Evolutionary conservation across 371 early-diverging fungal genomes (phyloP), one percentile per base, ranked within the genome.

Genomic region (Dinochytrium kinnereticum): DNA sequence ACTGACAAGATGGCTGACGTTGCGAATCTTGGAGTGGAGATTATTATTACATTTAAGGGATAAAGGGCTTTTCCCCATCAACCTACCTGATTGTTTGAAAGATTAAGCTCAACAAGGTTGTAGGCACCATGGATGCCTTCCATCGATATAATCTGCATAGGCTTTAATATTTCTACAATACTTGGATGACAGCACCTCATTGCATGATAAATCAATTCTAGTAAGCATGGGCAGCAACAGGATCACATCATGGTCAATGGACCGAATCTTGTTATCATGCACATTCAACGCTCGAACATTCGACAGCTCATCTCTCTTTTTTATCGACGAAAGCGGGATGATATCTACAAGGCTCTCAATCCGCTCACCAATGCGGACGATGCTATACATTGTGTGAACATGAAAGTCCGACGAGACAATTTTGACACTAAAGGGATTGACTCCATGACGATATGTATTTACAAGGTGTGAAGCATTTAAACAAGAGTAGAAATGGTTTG

Each of bases 1-100:
- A 30, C 37, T 26, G 19, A 57, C 38, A 57, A 86, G 72, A 31
- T 73, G 75, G n/a, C 73, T 71, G 19, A 85, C 64, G 1, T 44
- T 17, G 19, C 26, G 7, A 33, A 83, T 81, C 84, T 80, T 65
- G n/a, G n/a, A n/a, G n/a, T n/a, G n/a, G n/a, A 24, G 44, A 70
- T 31, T 10, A 44, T 10, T 28, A 55, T 55, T 10, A 10, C 21
- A 55, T 13, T 30, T 55, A 7, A 7, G 30, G 26, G 28, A 17
- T 10, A 24, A 30, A 17, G n/a, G n/a, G n/a, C n/a, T 44, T 5
- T 21, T 19, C 30, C 17, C 33, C 26, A 55, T 38, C 33, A 51
- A 0, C 61, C 10, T 44, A 84, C 84, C 75, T 75, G 76, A 64
- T 84, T 84, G 55, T 80, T 81, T 13, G 82, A 55, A 26, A 82